Evolutionary conservation across 805 yeast species (phyloP).

Genomic region (Schwanniomyces occidentalis): DNA sequence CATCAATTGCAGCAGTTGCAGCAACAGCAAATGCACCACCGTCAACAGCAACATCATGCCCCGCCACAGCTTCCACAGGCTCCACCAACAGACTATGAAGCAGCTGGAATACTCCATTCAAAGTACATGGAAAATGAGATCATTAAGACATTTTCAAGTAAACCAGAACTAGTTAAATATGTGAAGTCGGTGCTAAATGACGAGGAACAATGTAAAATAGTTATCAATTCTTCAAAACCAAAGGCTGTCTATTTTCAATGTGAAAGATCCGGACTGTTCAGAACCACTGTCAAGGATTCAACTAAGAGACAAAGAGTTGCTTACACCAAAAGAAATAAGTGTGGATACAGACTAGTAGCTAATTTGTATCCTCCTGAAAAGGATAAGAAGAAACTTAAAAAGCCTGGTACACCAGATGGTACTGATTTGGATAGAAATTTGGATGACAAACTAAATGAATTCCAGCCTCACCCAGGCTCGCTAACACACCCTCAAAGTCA

Average conservation of each 20-base stretch:
- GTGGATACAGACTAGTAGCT: constrained; percentile 47
- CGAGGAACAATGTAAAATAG: constrained; percentile 42
- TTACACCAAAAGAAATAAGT: constrained; percentile 47
- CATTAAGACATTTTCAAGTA: constrained; percentile 27
- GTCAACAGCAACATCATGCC: constrained; percentile 17
- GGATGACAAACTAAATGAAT: constrained; percentile 27
- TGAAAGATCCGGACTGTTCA: constrained; percentile 44
- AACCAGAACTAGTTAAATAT: constrained; percentile 27
- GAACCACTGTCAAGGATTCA: constrained; percentile 48
- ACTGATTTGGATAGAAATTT: constrained; percentile 22
- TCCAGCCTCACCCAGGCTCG: constrained; percentile 11
- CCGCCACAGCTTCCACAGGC: constrained; percentile 9
- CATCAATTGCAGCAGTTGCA: constrained; percentile 17
- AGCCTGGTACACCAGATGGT: constrained; percentile 16
- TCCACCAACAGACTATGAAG: constrained; percentile 14
- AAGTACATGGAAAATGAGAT: constrained; percentile 32
- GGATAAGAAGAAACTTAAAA: constrained; percentile 35
- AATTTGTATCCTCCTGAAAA: constrained; percentile 46
- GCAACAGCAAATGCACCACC: constrained; percentile 12
- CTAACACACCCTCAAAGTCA: too few species aligned
- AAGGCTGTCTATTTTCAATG: constrained; percentile 50
- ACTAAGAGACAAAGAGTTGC: constrained; percentile 48
- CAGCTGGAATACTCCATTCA: constrained; percentile 20
- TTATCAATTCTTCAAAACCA: constrained; percentile 47
- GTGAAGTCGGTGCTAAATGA: constrained; percentile 41